Percentiles rank a stretch among this genome's conserved stretches.
Conservation (phyloP, 31 red algal species). For the Porphyra umbilicalis region DNA sequence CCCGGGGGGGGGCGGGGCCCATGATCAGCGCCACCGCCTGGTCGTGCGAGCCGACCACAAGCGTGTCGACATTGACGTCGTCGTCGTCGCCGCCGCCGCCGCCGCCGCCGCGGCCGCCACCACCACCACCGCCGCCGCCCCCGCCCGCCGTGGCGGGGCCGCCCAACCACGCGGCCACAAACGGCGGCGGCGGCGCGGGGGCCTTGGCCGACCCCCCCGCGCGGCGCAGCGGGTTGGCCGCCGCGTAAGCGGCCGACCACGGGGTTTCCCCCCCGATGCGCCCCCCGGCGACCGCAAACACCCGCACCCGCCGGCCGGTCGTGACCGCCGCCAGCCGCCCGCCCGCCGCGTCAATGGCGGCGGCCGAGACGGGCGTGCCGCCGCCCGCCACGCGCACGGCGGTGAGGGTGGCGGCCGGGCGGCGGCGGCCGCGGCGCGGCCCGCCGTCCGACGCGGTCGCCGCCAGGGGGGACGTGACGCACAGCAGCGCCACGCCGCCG, state of each 20-base stretch:
- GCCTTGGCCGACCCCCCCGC: no score
- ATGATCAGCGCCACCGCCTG: neutral
- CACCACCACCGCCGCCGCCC: no score
- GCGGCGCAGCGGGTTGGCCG: neutral
- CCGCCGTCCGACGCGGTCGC: no score
- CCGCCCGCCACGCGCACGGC: neutral
- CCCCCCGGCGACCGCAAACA: neutral
- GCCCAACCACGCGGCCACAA: neutral
- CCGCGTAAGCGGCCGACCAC: neutral
- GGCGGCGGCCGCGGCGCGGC: neutral
- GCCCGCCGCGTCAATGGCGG: neutral
- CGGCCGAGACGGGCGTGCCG: neutral
- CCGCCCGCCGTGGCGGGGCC: neutral
- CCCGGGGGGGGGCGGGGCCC: neutral
- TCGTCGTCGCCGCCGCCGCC: no score
- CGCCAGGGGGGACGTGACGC: neutral
- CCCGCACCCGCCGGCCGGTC: neutral
- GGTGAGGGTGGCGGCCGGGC: neutral
- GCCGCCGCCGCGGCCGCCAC: no score
- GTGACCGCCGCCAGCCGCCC: neutral
- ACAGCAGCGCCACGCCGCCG: neutral
- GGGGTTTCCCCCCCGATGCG: neutral
- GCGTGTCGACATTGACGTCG: no score
- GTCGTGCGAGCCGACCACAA: neutral
- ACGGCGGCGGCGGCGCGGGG: neutral